A percentile compares a stretch with the other conserved stretches of the same genome.
Conservation (phyloP, 331 rosid genomes). For the Malus hybrid region DNA sequence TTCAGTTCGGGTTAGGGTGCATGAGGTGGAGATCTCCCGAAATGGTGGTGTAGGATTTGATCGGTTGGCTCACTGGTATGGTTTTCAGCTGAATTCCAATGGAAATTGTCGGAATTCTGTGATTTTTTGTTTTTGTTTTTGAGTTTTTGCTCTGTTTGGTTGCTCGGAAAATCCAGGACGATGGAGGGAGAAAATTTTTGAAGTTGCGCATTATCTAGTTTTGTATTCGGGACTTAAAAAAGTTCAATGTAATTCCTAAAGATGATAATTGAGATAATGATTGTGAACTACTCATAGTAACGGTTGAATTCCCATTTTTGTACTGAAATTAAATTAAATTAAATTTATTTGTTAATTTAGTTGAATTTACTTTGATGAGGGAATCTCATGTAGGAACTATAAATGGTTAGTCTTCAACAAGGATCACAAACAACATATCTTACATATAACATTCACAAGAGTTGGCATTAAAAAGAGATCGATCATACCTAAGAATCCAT, state of each 20-base stretch:
- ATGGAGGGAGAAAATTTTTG: background rate
- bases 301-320: background rate
- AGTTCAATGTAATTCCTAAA: background rate
- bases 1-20: constrained; percentile 4
- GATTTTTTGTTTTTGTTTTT: background rate
- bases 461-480: no score
- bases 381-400: background rate
- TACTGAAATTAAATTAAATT: background rate
- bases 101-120: constrained; percentile 10
- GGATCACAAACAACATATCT: no score
- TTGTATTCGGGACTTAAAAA: background rate
- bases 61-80: constrained; percentile 29
- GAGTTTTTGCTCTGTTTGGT: background rate
- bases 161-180: constrained; percentile 6
- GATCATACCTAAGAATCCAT: no score
- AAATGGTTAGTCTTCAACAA: no score
- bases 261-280: background rate
- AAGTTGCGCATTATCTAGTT: background rate
- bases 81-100: constrained; percentile 23
- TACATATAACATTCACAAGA: no score
- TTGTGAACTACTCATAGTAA: background rate
- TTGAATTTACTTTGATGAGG: background rate
- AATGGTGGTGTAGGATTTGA: constrained; percentile 37
- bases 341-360: background rate
- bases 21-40: constrained; percentile 25